Evolutionary conservation across 2,329 filamentous ascomycete species (phyloP).

Genomic region (Phyllosticta ampelicida): DNA sequence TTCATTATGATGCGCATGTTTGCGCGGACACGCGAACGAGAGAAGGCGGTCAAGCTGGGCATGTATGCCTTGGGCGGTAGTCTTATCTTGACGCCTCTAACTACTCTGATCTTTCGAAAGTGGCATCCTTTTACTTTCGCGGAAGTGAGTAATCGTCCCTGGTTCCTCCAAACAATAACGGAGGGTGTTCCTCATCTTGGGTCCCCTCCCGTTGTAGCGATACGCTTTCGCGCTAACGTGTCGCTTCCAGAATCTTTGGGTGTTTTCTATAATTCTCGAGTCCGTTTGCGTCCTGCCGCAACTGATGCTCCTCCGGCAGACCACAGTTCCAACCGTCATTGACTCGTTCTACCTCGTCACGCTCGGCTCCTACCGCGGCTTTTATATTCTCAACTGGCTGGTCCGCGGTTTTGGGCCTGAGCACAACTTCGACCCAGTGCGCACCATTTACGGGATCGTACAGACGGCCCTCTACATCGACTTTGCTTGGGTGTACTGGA

Average conservation of each 20-base stretch:
- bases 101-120: slow-evolving; percentile 56
- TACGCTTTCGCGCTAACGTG: background rate
- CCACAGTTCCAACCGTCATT: slow-evolving; percentile 90
- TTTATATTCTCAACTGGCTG: slow-evolving; percentile 93
- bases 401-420: slow-evolving; percentile 52
- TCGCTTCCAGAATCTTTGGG: slow-evolving; percentile 58
- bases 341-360: slow-evolving; percentile 91
- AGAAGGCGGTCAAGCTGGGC: slow-evolving; percentile 89
- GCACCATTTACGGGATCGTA: slow-evolving; percentile 75
- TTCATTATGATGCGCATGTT: slow-evolving; percentile 78
- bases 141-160: slow-evolving; percentile 9
- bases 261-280: slow-evolving; percentile 85
- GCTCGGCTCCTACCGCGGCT: slow-evolving; percentile 73
- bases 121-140: slow-evolving; percentile 10
- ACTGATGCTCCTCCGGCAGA: slow-evolving; percentile 82
- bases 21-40: slow-evolving; percentile 77
- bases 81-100: slow-evolving; percentile 58
- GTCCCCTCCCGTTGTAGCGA: background rate
- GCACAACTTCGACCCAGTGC: slow-evolving; percentile 54
- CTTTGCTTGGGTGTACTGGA: slow-evolving; percentile 96
- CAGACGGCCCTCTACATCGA: slow-evolving; percentile 87
- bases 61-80: slow-evolving; percentile 56
- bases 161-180: background rate
- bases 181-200: background rate
- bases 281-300: slow-evolving; percentile 85